phyloP scores from a whole-genome alignment of 2,329 filamentous ascomycete species.

The Trichoderma atrobrunneum region DNA sequence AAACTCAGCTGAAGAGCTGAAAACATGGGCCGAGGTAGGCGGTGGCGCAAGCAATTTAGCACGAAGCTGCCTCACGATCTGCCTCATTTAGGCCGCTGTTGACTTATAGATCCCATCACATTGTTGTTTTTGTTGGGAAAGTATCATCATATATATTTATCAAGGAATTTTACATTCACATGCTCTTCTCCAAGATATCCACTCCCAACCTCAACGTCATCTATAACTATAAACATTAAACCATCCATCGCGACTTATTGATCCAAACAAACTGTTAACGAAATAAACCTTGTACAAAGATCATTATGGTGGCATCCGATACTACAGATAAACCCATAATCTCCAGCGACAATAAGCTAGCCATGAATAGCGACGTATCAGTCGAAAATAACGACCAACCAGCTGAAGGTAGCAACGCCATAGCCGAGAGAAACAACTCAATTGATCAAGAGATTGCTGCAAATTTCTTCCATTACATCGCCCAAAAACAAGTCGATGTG shows the following conservation, averaged over 20 bases:
- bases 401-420: background rate
- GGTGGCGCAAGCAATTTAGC: background rate
- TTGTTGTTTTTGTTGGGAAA: background rate
- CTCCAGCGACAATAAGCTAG: background rate
- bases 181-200: background rate
- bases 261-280: background rate
- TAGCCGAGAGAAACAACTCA: background rate
- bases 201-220: background rate
- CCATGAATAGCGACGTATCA: accelerated
- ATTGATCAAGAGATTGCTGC: background rate
- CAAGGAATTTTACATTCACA: too few species aligned
- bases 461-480: slow-evolving; percentile 1
- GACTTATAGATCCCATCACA: background rate
- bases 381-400: background rate
- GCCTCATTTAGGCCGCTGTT: background rate
- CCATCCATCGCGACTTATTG: background rate
- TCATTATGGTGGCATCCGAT: background rate
- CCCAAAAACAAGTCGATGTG: background rate
- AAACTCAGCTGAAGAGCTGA: background rate
- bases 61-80: background rate
- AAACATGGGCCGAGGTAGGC: background rate
- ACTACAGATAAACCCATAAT: background rate
- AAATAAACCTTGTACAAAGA: background rate
- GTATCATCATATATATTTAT: background rate
- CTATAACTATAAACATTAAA: background rate